Percentiles rank a stretch among this genome's conserved stretches.
phyloP scores from a whole-genome alignment of 352 stramenopile genomes.

The Hyaloperonospora arabidopsidis region DNA sequence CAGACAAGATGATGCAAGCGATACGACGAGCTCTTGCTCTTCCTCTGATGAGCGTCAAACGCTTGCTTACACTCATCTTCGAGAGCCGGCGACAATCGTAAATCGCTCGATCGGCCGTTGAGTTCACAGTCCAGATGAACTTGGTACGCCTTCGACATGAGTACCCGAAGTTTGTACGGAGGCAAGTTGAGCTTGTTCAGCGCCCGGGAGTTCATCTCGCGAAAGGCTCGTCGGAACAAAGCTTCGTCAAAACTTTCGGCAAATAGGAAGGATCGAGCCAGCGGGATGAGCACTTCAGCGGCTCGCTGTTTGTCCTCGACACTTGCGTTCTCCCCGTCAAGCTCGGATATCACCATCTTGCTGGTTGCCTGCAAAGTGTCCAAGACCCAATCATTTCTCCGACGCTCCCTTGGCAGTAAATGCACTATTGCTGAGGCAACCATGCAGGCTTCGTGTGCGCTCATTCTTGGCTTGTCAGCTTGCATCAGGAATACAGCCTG shows the following conservation, averaged over 20 bases:
- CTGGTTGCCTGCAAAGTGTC: constrained; percentile 35
- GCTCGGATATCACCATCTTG: constrained; percentile 26
- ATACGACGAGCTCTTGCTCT: constrained; percentile 51
- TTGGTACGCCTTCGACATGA: constrained; percentile 54
- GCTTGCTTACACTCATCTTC: constrained; percentile 33
- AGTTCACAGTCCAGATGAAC: constrained; percentile 55
- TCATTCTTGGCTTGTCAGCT: constrained; percentile 25
- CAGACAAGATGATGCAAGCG: constrained; percentile 47
- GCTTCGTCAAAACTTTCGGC: constrained; percentile 49
- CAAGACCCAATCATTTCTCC: constrained; percentile 41
- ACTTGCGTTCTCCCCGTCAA: constrained; percentile 19
- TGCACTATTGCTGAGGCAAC: constrained; percentile 41
- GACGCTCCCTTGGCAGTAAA: constrained; percentile 42
- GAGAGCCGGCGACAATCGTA: constrained; percentile 25
- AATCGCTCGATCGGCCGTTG: constrained; percentile 23
- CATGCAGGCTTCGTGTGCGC: constrained; percentile 39
- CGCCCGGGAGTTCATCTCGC: constrained; percentile 31
- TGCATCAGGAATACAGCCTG: constrained; percentile 37
- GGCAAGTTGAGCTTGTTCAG: constrained; percentile 33
- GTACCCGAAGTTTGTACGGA: constrained; percentile 27
- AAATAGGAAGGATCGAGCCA: constrained; percentile 44
- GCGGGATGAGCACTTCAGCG: constrained; percentile 32
- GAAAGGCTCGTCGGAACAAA: constrained; percentile 38
- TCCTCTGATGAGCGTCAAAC: constrained; percentile 44
- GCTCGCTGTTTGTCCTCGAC: constrained; percentile 17